Conservation (phyloP, 1,284 basidiomycete species). For the Chiua sp. region DNA sequence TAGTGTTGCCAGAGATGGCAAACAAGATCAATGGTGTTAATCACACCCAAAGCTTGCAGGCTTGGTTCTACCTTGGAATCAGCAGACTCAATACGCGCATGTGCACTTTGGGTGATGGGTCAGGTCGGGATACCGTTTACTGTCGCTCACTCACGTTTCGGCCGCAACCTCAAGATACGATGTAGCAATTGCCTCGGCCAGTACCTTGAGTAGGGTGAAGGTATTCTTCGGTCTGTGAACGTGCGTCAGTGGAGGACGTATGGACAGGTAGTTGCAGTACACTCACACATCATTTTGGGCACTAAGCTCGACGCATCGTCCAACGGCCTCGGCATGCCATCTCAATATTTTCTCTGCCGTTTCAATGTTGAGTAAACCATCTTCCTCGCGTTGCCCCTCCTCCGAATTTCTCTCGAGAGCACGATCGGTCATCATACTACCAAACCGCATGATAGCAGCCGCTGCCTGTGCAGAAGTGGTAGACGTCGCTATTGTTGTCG, state of each 20-base stretch:
- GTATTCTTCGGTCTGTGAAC: constrained; percentile 85
- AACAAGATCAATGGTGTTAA: constrained; percentile 86
- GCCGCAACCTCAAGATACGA: constrained; percentile 92
- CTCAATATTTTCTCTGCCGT: constrained; percentile 89
- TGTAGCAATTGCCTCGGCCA: constrained; percentile 88
- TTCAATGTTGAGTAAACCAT: constrained; percentile 78
- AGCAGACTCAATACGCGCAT: constrained; percentile 71
- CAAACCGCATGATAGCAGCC: constrained; percentile 81
- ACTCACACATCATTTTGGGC: constrained; percentile 82
- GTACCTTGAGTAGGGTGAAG: constrained; percentile 82
- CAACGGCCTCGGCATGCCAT: constrained; percentile 96
- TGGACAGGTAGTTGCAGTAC: not conserved
- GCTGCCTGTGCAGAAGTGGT: constrained; percentile 81
- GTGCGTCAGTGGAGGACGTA: constrained; percentile 3
- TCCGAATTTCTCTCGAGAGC: constrained; percentile 62
- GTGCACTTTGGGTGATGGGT: constrained; percentile 54
- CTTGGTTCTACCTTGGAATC: constrained; percentile 86
- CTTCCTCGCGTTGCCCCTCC: constrained; percentile 77
- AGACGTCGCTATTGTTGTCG: constrained; percentile 58
- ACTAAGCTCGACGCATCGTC: constrained; percentile 90
- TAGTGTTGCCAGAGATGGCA: constrained; percentile 99
- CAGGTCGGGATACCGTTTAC: not conserved
- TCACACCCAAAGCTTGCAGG: constrained; percentile 69
- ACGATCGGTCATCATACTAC: constrained; percentile 68
- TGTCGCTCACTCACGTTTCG: constrained; percentile 71